Base-by-base conservation (phyloP, 805 yeast genomes). In the Ogataea angusta region DNA sequence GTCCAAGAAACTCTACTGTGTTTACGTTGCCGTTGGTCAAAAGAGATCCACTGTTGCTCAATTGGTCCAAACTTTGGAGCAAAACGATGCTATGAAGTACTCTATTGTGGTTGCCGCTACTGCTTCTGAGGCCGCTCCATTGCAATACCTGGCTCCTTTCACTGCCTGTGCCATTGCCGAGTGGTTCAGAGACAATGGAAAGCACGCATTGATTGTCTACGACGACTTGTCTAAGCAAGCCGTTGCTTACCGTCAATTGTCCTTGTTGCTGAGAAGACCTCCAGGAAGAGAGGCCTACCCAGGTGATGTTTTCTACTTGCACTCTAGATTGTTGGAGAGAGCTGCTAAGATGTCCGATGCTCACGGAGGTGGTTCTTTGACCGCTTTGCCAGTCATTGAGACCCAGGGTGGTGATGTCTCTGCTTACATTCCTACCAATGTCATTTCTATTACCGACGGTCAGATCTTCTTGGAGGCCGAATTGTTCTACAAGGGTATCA, bases 101-200 rank as follows among this genome's bases (percentile, higher is more conserved):
- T 72, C 97, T 64, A 85, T 93, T 74, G 80, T 93, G 72, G 98
- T 93, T 69, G 97, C 99, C 50, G 99, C 99, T 63, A 93, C 99
- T 63, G 99, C 99, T 59, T 93, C 99, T 52, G 99, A 93, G 80
- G 99, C 99, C 61, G 99, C 99, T 72, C 99, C 99, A 72, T 80
- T 93, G 73, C 99, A 93, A 81, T 93, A 89, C 80, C 76, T 93
- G 70, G 98, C 99, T 78, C 99, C 99, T 71, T 93, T 93, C 96
- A 88, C 99, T 61, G 99, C 90, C 59, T 85, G 95, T 70, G 95
- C 99, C 66, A 90, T 93, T 70, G 96, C 98, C 78, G 99, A 93
- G 80, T 93, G 99, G 99, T 93, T 93, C 95, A 88, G 99, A 82
- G 99, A 93, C 81, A 93, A 91, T 74, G 96, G 96, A 69, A 86